Evolutionary conservation across 257 asterid species (phyloP).

Genomic region (Lithospermum erythrorhizon): DNA sequence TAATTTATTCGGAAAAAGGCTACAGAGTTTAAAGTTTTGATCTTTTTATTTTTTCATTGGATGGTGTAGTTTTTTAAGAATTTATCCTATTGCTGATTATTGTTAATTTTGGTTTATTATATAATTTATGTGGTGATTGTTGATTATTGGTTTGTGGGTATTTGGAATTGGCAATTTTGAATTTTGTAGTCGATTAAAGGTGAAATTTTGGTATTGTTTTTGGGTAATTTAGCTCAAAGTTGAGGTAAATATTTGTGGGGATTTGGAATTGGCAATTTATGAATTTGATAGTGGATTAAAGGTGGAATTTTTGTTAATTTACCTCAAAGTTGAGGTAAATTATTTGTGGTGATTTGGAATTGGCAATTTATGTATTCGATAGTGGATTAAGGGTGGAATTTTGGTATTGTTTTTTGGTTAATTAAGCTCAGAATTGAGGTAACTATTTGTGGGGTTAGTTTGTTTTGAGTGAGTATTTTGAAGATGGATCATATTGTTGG

Average conservation of each 20-base stretch:
- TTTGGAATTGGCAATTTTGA: too few relatives aligned
- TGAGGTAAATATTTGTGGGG: too few relatives aligned
- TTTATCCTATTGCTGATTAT: constrained; percentile 15
- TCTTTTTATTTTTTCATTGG: constrained; percentile 5
- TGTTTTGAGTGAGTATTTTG: background rate
- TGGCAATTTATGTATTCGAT: too few relatives aligned
- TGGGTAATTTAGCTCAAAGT: too few relatives aligned
- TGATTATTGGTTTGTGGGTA: background rate
- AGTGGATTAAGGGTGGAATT: too few relatives aligned
- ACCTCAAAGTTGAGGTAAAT: background rate
- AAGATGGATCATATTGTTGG: constrained; percentile 76
- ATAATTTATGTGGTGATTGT: constrained; percentile 1
- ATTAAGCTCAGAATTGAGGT: too few relatives aligned
- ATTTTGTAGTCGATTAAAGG: too few relatives aligned
- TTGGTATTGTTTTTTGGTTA: too few relatives aligned
- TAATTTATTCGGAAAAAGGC: background rate
- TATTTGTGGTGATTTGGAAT: background rate
- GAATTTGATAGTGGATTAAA: background rate
- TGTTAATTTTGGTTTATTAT: constrained; percentile 2
- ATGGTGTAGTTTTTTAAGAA: constrained; percentile 32
- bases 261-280: too few relatives aligned
- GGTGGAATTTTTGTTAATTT: too few relatives aligned
- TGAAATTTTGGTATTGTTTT: too few relatives aligned
- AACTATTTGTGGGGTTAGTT: too few relatives aligned
- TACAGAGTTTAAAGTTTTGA: constrained; percentile 13